Base-by-base conservation (phyloP, 495 filamentous ascomycete genomes). In the Viridothelium virens region DNA sequence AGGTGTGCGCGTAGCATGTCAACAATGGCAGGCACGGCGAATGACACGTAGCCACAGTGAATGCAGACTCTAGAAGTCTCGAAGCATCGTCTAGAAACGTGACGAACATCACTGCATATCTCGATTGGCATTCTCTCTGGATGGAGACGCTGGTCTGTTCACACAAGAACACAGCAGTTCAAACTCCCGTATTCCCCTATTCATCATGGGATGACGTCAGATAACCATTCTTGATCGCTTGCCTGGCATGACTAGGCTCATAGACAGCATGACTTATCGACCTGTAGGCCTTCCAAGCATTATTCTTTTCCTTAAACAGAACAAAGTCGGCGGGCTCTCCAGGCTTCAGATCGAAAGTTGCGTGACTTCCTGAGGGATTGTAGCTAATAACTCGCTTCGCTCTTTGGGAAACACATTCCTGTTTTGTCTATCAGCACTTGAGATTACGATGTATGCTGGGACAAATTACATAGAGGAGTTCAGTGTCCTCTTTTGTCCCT, bases 381-480 rank as follows among this genome's bases (percentile, higher is more conserved):
- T 67, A 69, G 31, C 82, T 79, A 62, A 85, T 81, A 31, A 78
- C 75, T 46, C 69, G 74, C 39, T 81, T 81, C 0, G 85, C 85
- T n/a, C 84, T 76, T 12, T 76, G 80, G 18, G 83, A 86, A 3
- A 88, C 79, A 70, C 86, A 87, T 66, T 75, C 66, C 72, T 75
- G 59, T 41, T 56, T 59, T n/a, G 9, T 9, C 31, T 18, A 63
- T 66, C 38, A 50, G 33, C 48, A 62, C 18, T 48, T 47, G 38
- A 38, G 3, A 2, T 39, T 37, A 47, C 7, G 5, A 7, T 2
- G 47, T 25, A 33, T 12, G 38, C 2, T 10, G 37, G 9, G 25
- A 71, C 75, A 70, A n/a, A n/a, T n/a, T 83, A 75, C 84, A 74
- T 85, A 87, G 47, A 91, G 71, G 9, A 86, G 64, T 63, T 83